Percentiles rank a stretch among this genome's conserved stretches.
These are phyloP conservation scores for Heliosperma pusillum DNA, from an alignment of 148 eudicot genomes.

Conservation along the genomic window DNA sequence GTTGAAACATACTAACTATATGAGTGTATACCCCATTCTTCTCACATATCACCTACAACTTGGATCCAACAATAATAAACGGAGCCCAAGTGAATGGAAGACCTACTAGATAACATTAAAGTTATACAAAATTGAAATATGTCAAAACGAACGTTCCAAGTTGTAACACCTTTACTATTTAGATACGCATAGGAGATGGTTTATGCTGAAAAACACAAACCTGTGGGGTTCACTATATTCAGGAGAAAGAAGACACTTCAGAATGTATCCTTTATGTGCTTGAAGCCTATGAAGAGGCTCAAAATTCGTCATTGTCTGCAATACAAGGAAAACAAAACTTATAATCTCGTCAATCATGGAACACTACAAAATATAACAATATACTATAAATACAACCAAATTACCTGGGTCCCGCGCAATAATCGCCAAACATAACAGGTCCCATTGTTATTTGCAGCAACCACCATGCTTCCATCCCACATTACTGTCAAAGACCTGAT, in stretches of 20 bases:
- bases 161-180: not conserved
- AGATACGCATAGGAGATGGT: not conserved
- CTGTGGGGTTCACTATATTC: constrained; percentile 76
- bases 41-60: no score
- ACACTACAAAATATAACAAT: not conserved
- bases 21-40: no score
- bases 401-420: constrained; percentile 81
- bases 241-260: constrained; percentile 94
- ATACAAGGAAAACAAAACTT: constrained; percentile 16
- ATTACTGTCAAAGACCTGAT: constrained; percentile 91
- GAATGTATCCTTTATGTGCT: constrained; percentile 94
- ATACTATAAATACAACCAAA: not conserved
- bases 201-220: constrained; percentile 33
- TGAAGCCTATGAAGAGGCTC: constrained; percentile 97
- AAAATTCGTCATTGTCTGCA: constrained; percentile 93
- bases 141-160: no score
- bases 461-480: constrained; percentile 98
- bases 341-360: not conserved
- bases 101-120: no score
- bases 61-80: no score
- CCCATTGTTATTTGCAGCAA: constrained; percentile 93
- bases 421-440: constrained; percentile 98
- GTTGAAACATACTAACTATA: no score
- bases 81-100: no score
- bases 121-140: no score